Conservation (phyloP, 768 basidiomycete genomes). For the Rubroboletus satanas region DNA sequence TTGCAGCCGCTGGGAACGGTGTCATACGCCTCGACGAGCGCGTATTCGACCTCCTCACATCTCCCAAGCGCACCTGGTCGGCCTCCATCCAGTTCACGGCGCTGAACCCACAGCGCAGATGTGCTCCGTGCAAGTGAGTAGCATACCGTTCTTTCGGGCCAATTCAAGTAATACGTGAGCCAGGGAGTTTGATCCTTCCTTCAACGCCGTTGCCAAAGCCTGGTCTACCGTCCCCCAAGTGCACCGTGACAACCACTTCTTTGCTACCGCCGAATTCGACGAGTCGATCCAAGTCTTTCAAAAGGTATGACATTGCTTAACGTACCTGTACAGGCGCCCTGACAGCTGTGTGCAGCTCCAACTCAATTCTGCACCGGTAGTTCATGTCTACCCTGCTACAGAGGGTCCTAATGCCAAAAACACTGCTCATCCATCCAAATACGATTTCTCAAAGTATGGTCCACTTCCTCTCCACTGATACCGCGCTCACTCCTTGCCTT, state of each 20-base stretch:
- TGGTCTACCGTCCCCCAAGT: constrained; percentile 63
- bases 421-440: constrained; percentile 53
- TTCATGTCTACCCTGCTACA: constrained; percentile 69
- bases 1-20: constrained; percentile 72
- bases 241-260: constrained; percentile 83
- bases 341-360: constrained; percentile 55
- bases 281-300: constrained; percentile 73
- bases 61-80: constrained; percentile 79
- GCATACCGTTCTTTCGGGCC: background rate
- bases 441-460: constrained; percentile 73
- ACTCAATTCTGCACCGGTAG: constrained; percentile 78
- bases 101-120: constrained; percentile 72
- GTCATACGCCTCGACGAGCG: constrained; percentile 75
- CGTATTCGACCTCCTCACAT: constrained; percentile 73
- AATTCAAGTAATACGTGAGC: background rate
- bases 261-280: constrained; percentile 87
- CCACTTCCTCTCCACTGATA: background rate
- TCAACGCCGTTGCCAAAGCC: constrained; percentile 76
- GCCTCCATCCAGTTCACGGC: constrained; percentile 89
- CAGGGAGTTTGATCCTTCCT: constrained; percentile 85
- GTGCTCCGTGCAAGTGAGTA: constrained; percentile 88
- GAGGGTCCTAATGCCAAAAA: constrained; percentile 64
- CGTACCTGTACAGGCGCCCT: background rate
- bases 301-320: constrained; percentile 47
- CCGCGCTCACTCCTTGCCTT: background rate